A percentile compares a stretch with the other conserved stretches of the same genome.
These are phyloP conservation scores for Trypanosoma platydactyli DNA, from an alignment of 208 protist species.

Conservation along the genomic window DNA sequence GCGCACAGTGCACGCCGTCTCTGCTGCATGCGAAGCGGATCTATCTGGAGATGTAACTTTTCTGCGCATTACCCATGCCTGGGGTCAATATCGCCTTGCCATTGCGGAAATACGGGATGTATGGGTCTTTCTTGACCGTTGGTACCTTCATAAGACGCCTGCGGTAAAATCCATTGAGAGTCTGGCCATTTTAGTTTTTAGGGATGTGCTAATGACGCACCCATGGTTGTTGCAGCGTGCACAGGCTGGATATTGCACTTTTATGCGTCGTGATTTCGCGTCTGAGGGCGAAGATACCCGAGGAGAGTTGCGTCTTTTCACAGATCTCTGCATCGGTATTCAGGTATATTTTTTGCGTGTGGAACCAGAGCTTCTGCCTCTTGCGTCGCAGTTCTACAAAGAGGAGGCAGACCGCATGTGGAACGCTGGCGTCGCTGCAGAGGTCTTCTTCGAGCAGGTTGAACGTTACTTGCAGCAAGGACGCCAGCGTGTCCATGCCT, in stretches of 20 bases:
- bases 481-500: conserved; percentile 31
- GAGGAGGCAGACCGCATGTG: conserved; percentile 32
- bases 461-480: conserved; percentile 38
- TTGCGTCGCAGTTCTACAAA: conserved; percentile 39
- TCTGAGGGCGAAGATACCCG: not conserved
- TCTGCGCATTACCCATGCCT: conserved; percentile 38
- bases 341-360: conserved; percentile 51
- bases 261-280: conserved; percentile 22
- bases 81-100: conserved; percentile 40
- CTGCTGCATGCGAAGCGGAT: not conserved
- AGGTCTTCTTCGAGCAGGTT: conserved; percentile 42
- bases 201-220: conserved; percentile 20
- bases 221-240: conserved; percentile 39
- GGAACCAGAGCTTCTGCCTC: conserved; percentile 43
- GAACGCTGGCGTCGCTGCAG: conserved; percentile 23
- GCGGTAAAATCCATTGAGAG: conserved; percentile 28
- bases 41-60: conserved; percentile 25
- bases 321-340: conserved; percentile 41
- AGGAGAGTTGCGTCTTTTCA: conserved; percentile 38
- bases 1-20: conserved; percentile 22
- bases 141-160: conserved; percentile 27
- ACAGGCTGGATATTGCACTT: conserved; percentile 36
- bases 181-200: conserved; percentile 35
- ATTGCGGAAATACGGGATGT: conserved; percentile 47
- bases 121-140: conserved; percentile 57